Base-by-base conservation (phyloP, 163 green algal species). In the Volvox carteri region DNA sequence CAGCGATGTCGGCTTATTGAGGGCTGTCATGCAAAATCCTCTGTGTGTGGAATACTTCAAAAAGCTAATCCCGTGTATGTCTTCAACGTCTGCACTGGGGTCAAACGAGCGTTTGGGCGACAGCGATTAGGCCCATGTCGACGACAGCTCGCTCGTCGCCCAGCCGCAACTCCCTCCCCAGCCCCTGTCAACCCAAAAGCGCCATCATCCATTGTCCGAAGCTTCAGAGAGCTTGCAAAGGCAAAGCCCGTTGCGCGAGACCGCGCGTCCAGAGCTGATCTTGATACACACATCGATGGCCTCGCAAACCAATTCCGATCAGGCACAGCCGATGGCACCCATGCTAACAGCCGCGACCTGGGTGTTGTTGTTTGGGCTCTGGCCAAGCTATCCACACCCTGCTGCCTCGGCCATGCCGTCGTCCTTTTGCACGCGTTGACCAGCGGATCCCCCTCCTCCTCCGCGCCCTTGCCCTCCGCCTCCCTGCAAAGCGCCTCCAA, bases 311-410 rank as follows among this genome's bases (percentile, higher is more conserved):
- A 85, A 19, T 56, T 85, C 19, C 37, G 35, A 30, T 39, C 50
- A 1, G 4, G 23, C 1, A 85, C 77, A 5, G 52, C 52, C 0
- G 77, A 54, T 23, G 52, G 35, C 18, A 14, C 18, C 77, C 37
- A 12, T 25, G 30, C 77, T 21, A 73, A 37, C 35, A 54, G 37
- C 50, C 77, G 77, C 18, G 77, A 85, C 21, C 35, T 85, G 35
- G 77, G 35, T 3, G 23, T 35, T 4, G 23, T 42, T 25, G 23
- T 85, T 9, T 85, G 77, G 77, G 35, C 54, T 8, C 77, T 85
- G 54, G 52, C 28, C 19, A 85, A 85, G 77, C 52, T 85, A 50
- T 56, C 52, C 37, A 73, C 77, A 52, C 77, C 77, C n/a, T 65
- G 42, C 52, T 73, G 77, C 35, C 54, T 33, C 50, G 14, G 30